A percentile compares a stretch with the other conserved stretches of the same genome.
phyloP scores from a whole-genome alignment of 176 grass and related monocot species.

The Zoysia pacifica region DNA sequence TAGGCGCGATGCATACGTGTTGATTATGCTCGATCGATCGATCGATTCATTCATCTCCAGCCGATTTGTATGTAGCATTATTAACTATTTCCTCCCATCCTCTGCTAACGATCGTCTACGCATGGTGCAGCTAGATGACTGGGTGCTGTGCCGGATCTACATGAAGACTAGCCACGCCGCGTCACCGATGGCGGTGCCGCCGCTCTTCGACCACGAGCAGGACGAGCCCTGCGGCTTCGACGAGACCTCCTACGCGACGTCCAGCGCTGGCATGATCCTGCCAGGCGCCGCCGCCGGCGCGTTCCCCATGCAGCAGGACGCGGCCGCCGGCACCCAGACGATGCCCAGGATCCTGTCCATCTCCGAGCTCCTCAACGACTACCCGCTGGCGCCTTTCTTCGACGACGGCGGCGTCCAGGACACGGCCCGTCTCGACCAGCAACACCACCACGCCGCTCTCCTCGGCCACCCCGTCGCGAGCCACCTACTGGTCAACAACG shows the following conservation, averaged over 20 bases:
- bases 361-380: constrained; percentile 48
- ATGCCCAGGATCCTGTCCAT: constrained; percentile 54
- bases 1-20: constrained; percentile 45
- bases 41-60: constrained; percentile 10
- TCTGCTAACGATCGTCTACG: background rate
- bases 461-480: constrained; percentile 43
- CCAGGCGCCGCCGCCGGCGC: constrained; percentile 20
- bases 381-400: constrained; percentile 47
- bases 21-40: background rate
- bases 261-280: constrained; percentile 40
- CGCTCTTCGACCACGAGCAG: constrained; percentile 57
- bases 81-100: background rate
- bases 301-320: background rate
- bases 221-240: constrained; percentile 46
- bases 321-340: background rate
- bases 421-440: constrained; percentile 14
- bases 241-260: constrained; percentile 34
- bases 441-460: constrained; percentile 14
- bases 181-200: constrained; percentile 32
- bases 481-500: constrained; percentile 37
- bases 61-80: background rate
- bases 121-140: constrained; percentile 73
- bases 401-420: constrained; percentile 25
- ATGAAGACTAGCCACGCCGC: constrained; percentile 66
- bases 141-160: constrained; percentile 98